phyloP scores from a whole-genome alignment of 1,284 basidiomycete genomes.

The Pseudozyma sp. region DNA sequence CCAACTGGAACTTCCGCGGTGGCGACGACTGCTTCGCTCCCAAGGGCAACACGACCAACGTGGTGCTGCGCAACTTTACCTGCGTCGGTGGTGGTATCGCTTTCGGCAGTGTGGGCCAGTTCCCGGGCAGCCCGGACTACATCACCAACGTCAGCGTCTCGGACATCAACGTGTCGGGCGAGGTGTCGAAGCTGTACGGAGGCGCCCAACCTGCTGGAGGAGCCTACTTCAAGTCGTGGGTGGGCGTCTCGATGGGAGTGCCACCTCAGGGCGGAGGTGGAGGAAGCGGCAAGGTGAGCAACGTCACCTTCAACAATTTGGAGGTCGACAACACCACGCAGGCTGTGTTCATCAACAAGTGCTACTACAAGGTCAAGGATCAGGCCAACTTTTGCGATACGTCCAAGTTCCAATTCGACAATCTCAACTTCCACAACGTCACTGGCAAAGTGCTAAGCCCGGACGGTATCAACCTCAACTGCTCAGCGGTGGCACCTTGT shows the following conservation, averaged over 20 bases:
- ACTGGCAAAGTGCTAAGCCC: conserved; percentile 12
- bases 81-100: conserved; percentile 8
- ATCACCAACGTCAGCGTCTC: conserved; percentile 12
- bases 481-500: conserved; percentile 8
- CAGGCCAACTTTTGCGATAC: conserved; percentile 20
- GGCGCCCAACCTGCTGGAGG: conserved; percentile 1
- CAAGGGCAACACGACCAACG: conserved; percentile 13
- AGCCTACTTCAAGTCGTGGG: conserved; percentile 11
- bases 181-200: conserved; percentile 5
- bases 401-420: conserved; percentile 15
- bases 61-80: conserved; percentile 4
- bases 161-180: conserved; percentile 3
- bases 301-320: conserved; percentile 6
- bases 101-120: conserved; percentile 11
- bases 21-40: conserved; percentile 9
- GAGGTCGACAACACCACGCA: conserved; percentile 9
- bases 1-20: conserved; percentile 7
- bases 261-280: conserved; percentile 9
- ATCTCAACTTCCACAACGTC: conserved; percentile 12
- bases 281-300: conserved; percentile 5
- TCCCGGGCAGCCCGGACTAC: conserved; percentile 6
- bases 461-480: conserved; percentile 14
- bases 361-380: conserved; percentile 21
- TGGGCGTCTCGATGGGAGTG: conserved; percentile 3
- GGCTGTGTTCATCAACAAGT: conserved; percentile 14